Base-by-base conservation (phyloP, 495 filamentous ascomycete species). In the Penicillium cataractarum region DNA sequence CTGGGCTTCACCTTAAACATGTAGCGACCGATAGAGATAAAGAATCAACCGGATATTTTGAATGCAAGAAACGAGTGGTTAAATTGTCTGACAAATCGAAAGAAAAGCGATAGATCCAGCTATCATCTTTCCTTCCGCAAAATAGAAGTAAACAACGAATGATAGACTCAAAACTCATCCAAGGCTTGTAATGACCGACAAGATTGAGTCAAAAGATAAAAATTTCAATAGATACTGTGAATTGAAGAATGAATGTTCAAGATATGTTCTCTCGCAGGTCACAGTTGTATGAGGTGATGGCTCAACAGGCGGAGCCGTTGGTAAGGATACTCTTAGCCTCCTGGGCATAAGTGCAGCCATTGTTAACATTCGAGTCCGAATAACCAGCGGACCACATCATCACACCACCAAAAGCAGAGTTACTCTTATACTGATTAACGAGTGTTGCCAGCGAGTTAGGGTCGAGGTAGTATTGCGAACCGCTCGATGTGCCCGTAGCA, bases 341-440 rank as follows among this genome's bases (percentile, higher is more conserved):
- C 62, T 81, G 76, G 31, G 73, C 78, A 58, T 77, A 82, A 40
- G 64, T 80, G 64, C 76, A 80, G 22, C 76, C 75, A 35, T 77
- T 72, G 48, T 71, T 72, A 32, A 76, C 69, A 27, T 80, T 78
- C 1, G 73, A 55, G 60, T 82, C 79, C 15, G 77, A 79, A 64
- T 77, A 78, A 0, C 74, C 77, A 6, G 79, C 83, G 61, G 78
- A 78, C 83, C 83, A 85, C 65, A 86, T 72, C 83, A 85, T 82
- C 44, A 85, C 70, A 7, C 83, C 83, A 6, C 82, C 83, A 56
- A 84, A 80, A 22, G 78, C 76, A 15, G 67, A 55, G 54, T 77
- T 69, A 46, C 62, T 66, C 51, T 70, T 72, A 52, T 67, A 66
- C 2, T 74, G 63, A 27, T 50, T 66, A 39, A 82, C 70, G 2